Percentiles rank a stretch among this genome's conserved stretches.
Evolutionary conservation across 1,284 basidiomycete species (phyloP).

Genomic region (Naganishia liquefaciens): DNA sequence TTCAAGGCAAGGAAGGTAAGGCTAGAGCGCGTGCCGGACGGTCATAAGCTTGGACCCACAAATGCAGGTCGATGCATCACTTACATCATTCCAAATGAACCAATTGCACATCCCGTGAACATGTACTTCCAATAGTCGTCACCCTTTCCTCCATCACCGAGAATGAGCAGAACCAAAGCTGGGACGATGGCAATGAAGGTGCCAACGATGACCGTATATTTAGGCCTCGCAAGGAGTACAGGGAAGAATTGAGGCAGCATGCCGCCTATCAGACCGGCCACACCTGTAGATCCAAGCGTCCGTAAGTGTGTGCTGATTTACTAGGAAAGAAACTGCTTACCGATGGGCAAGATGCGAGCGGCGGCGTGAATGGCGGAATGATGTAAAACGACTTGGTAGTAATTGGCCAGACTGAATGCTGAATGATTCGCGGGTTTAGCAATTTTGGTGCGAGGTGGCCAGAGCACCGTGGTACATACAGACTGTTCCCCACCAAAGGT

Average conservation of each 20-base stretch:
- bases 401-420: conserved; percentile 25
- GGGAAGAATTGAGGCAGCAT: conserved; percentile 26
- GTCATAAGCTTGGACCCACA: not conserved
- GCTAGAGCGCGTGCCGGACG: not conserved
- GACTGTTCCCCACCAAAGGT: conserved; percentile 32
- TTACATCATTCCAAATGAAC: conserved; percentile 39
- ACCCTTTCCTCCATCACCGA: conserved; percentile 43
- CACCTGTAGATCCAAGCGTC: conserved; percentile 6
- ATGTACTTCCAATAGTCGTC: conserved; percentile 48
- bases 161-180: conserved; percentile 39
- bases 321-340: conserved; percentile 2
- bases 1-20: conserved; percentile 32
- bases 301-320: too few species aligned
- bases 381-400: conserved; percentile 23
- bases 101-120: conserved; percentile 44
- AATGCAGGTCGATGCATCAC: not conserved
- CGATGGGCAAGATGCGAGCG: conserved; percentile 29
- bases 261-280: conserved; percentile 32
- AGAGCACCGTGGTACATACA: not conserved
- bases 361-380: conserved; percentile 30
- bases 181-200: conserved; percentile 18
- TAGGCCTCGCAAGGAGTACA: conserved; percentile 17
- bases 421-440: not conserved
- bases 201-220: conserved; percentile 29
- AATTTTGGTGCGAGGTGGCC: not conserved